phyloP scores from a whole-genome alignment of 2,329 filamentous ascomycete genomes.

The Cytospora piceicola region DNA sequence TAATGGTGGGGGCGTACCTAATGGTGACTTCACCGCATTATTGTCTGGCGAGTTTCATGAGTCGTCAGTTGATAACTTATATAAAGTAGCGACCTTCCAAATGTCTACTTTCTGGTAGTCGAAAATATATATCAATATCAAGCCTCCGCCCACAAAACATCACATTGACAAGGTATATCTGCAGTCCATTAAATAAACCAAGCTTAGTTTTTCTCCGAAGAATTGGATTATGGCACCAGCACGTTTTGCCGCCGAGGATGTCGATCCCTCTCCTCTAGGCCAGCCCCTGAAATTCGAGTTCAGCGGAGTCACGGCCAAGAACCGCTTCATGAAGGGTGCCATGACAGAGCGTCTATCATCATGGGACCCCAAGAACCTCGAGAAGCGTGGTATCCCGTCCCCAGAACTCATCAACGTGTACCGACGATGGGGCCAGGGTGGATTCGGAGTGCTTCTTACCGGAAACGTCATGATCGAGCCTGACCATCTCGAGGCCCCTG shows the following conservation, averaged over 20 bases:
- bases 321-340: slow-evolving; percentile 69
- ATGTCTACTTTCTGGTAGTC: not conserved
- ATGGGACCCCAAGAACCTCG: slow-evolving; percentile 58
- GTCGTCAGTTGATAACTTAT: not conserved
- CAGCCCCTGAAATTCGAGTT: slow-evolving; percentile 54
- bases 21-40: not conserved
- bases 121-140: too few relatives aligned
- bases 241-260: slow-evolving; percentile 30
- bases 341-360: slow-evolving; percentile 69
- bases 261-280: slow-evolving; percentile 43
- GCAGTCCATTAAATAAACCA: not conserved
- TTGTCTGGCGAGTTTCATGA: slow-evolving; percentile 1
- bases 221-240: slow-evolving; percentile 17
- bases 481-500: slow-evolving; percentile 59
- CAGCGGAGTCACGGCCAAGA: slow-evolving; percentile 60
- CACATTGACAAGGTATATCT: not conserved
- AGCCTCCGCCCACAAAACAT: too few relatives aligned
- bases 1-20: not conserved
- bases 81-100: not conserved
- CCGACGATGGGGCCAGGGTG: slow-evolving; percentile 63
- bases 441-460: slow-evolving; percentile 60
- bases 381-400: slow-evolving; percentile 50
- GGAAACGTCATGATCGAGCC: slow-evolving; percentile 69
- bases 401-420: slow-evolving; percentile 57
- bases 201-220: not conserved